Conservation (phyloP, 2,329 filamentous ascomycete species). For the Curvularia sp. region DNA sequence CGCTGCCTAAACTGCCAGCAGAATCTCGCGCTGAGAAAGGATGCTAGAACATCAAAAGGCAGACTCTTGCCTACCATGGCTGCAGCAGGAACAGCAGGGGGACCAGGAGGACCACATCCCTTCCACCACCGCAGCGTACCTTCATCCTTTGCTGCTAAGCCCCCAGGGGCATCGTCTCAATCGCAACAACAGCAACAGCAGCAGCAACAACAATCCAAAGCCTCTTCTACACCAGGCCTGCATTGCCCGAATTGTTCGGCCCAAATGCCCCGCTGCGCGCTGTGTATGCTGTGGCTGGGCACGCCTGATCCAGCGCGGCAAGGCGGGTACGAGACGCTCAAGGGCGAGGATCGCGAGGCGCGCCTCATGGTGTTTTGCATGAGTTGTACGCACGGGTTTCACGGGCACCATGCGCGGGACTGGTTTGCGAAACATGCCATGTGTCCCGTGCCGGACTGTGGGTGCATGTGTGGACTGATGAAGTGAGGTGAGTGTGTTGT, state of each 20-base stretch:
- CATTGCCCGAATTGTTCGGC: constrained; percentile 68
- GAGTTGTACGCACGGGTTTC: constrained; percentile 68
- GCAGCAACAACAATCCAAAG: constrained; percentile 21
- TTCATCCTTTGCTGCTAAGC: constrained; percentile 1
- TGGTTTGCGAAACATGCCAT: constrained; percentile 65
- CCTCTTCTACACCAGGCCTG: constrained; percentile 53
- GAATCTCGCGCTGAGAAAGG: constrained; percentile 56
- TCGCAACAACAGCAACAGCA: constrained; percentile 7
- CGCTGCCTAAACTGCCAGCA: constrained; percentile 77
- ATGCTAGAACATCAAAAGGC: constrained; percentile 22
- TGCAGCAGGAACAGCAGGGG: not conserved
- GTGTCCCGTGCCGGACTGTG: constrained; percentile 64
- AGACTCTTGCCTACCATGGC: constrained; percentile 23
- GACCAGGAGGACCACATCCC: not conserved
- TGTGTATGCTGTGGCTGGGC: constrained; percentile 69
- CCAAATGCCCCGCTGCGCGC: constrained; percentile 67
- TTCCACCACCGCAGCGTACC: not conserved
- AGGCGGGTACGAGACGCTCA: constrained; percentile 44
- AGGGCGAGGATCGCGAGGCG: constrained; percentile 58
- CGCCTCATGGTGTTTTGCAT: constrained; percentile 67
- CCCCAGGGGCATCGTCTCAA: not conserved
- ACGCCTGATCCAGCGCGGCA: constrained; percentile 61
- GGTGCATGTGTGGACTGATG: constrained; percentile 59
- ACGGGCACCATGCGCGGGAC: constrained; percentile 66
- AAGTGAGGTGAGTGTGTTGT: constrained; percentile 25